Evolutionary conservation across 2,329 filamentous ascomycete species (phyloP), one percentile per base, ranked within the genome.

Genomic region (Chrysoporthe austroafricana): DNA sequence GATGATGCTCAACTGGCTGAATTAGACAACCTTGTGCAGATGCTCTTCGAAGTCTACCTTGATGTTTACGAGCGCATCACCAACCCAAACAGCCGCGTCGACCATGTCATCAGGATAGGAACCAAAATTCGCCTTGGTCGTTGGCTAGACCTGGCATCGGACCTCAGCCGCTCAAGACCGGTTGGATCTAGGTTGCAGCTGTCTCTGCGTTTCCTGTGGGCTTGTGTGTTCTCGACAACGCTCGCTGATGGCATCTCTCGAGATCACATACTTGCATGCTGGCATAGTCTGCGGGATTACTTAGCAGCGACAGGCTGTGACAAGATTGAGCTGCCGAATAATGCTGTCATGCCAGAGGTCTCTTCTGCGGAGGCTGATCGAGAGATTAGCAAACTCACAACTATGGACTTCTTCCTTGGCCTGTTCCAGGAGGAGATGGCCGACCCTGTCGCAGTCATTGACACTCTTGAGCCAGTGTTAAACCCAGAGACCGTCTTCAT

Each of bases 331-430:
- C 82, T 98, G 0, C 87, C 90, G 4, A 98, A 99, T 77, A 98
- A 97, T 74, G 86, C 88, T 1, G 86, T 94, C 26, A 97, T 99
- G 90, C 88, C 93, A 0, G 92, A 96, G 70, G 86, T 99, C 62
- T 97, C 95, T 0, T 80, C 88, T 2, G 85, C 86, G n/a, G 92
- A 93, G 0, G 90, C 96, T 8, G 94, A 98, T 70, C 90, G 93
- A 65, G 95, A 99, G 76, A 91, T 97, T 36, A 95, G 93, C 14
- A 94, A 94, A 73, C 85, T 98, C 44, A 97, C 93, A 16, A 98
- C 95, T 0, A 96, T 97, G 87, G 95, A 97, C 75, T 98, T 98
- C 77, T 98, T 99, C 78, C 85, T 94, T 62, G 92, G 90, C 48
- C 87, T 99, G 0, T 98, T 98, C 76, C 91, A 92, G 69, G 90